phyloP scores from a whole-genome alignment of 345 rosid genomes.

The Mercurialis annua region DNA sequence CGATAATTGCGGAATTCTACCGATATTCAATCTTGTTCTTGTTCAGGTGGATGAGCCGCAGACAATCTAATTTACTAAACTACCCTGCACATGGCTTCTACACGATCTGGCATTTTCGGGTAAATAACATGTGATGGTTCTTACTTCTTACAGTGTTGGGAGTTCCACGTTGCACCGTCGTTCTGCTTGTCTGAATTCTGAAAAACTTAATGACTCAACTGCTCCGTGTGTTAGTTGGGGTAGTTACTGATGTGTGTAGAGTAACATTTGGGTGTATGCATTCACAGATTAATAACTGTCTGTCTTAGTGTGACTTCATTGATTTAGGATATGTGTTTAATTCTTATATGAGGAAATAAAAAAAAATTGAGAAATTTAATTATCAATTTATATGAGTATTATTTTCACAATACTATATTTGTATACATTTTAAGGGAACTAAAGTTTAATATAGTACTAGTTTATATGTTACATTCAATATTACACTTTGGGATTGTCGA shows the following conservation, averaged over 20 bases:
- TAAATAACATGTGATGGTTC: not conserved
- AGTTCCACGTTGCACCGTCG: conserved; percentile 1
- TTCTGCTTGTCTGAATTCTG: not conserved
- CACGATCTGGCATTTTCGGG: not conserved
- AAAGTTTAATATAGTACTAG: too few relatives aligned
- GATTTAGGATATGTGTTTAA: not conserved
- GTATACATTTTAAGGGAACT: too few relatives aligned
- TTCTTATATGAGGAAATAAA: too few relatives aligned
- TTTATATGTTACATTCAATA: too few relatives aligned
- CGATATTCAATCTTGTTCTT: not conserved
- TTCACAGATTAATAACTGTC: too few relatives aligned
- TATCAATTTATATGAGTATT: too few relatives aligned
- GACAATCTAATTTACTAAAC: not conserved
- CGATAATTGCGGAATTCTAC: conserved; percentile 1
- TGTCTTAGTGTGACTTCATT: not conserved
- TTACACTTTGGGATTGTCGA: too few relatives aligned
- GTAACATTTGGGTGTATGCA: too few relatives aligned
- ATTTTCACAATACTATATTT: too few relatives aligned
- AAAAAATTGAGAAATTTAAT: too few relatives aligned
- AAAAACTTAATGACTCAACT: not conserved
- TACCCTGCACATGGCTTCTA: not conserved
- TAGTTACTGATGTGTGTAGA: too few relatives aligned
- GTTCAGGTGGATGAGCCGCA: too few relatives aligned
- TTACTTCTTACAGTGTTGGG: not conserved
- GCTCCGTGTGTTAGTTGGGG: not conserved